phyloP scores from a whole-genome alignment of 495 filamentous ascomycete genomes.

The Hyaloscypha finlandica region DNA sequence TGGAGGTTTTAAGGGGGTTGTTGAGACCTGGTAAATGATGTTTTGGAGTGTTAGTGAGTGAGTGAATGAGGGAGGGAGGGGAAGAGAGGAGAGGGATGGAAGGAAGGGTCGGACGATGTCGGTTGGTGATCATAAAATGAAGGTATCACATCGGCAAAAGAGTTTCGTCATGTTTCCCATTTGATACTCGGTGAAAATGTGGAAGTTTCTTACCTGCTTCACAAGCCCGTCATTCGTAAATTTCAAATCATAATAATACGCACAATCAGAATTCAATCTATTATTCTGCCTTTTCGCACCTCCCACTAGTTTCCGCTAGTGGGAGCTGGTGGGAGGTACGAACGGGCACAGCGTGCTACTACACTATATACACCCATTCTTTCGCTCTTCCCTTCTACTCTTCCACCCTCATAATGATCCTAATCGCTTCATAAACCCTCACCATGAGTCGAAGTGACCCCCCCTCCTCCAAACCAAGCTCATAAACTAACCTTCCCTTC shows the following conservation, averaged over 20 bases:
- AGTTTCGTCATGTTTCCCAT: not conserved
- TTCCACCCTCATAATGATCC: not conserved
- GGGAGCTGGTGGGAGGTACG: too few species aligned
- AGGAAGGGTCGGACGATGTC: not conserved
- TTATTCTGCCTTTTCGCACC: not conserved
- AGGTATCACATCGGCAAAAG: slow-evolving; percentile 2
- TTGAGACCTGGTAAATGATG: not conserved
- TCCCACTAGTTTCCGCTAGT: too few species aligned
- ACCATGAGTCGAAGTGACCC: slow-evolving; percentile 1
- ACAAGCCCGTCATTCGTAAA: not conserved
- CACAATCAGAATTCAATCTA: not conserved
- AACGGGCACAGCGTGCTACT: too few species aligned
- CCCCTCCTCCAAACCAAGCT: not conserved
- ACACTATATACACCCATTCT: not conserved
- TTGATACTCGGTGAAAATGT: not conserved
- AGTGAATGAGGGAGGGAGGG: not conserved
- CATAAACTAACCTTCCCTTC: not conserved
- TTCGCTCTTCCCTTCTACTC: not conserved
- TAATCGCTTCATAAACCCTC: not conserved
- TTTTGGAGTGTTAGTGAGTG: not conserved
- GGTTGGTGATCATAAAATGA: not conserved
- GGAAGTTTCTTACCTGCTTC: not conserved
- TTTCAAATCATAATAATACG: not conserved
- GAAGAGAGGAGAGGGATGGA: not conserved
- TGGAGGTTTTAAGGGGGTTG: slow-evolving; percentile 5